These are phyloP conservation scores for Didymella pomorum DNA, from an alignment of 2,329 filamentous ascomycete species.

Conservation along the genomic window DNA sequence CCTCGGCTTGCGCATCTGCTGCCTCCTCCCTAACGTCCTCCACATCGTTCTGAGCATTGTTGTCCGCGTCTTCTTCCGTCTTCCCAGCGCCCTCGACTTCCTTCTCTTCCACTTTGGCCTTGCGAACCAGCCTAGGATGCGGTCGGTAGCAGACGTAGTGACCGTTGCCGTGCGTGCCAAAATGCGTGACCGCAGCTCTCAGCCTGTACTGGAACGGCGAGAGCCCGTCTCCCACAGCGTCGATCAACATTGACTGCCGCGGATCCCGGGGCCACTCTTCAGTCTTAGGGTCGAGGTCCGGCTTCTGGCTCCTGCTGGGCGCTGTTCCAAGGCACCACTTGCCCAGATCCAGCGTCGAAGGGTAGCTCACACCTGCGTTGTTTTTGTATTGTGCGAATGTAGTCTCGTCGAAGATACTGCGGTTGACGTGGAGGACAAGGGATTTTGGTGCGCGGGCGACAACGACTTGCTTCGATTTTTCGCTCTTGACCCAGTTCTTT, in stretches of 20 bases:
- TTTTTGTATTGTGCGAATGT: conserved; percentile 87
- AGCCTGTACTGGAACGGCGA: conserved; percentile 71
- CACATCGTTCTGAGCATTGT: neutral
- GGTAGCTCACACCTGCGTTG: conserved; percentile 78
- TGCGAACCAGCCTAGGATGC: conserved; percentile 56
- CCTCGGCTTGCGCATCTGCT: neutral
- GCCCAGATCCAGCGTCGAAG: conserved; percentile 74
- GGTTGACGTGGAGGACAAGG: conserved; percentile 86
- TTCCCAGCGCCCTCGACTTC: conserved; percentile 10
- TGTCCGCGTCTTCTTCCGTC: conserved; percentile 7
- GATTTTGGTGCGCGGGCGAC: conserved; percentile 83
- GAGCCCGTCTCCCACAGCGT: conserved; percentile 46
- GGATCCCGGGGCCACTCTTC: conserved; percentile 78
- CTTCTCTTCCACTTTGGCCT: neutral
- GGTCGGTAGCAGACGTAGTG: conserved; percentile 94
- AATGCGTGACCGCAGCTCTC: conserved; percentile 85
- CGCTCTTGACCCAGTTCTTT: conserved; percentile 75
- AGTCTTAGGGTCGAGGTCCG: conserved; percentile 41
- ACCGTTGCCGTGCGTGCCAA: conserved; percentile 90
- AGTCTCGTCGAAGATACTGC: conserved; percentile 86
- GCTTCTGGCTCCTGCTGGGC: conserved; percentile 36
- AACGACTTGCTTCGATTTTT: conserved; percentile 89
- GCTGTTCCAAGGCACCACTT: conserved; percentile 82
- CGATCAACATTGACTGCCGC: conserved; percentile 73
- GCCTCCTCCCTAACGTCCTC: neutral